phyloP scores from a whole-genome alignment of 257 asterid genomes.

The Solanum boliviense region DNA sequence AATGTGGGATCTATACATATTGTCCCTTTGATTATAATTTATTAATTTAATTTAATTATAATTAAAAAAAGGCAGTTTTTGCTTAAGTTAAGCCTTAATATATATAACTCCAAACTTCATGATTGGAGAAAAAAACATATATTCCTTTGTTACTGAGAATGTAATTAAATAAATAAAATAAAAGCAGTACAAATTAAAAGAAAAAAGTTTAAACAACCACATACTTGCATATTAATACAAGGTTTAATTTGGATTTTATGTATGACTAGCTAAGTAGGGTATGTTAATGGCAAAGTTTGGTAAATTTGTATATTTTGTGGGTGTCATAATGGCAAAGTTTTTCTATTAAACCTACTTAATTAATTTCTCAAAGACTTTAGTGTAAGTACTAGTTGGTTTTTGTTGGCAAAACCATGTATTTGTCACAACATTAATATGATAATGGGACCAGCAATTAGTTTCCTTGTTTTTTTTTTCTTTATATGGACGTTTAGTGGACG shows the following conservation, averaged over 20 bases:
- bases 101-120: not conserved
- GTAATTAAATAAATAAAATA: not conserved
- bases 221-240: not conserved
- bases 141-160: not conserved
- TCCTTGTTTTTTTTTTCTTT: not conserved
- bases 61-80: too few relatives aligned
- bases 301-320: not conserved
- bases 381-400: not conserved
- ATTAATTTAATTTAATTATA: too few relatives aligned
- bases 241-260: too few relatives aligned
- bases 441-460: not conserved
- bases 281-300: not conserved
- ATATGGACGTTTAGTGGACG: not conserved
- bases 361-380: not conserved
- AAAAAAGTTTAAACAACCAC: not conserved
- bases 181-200: not conserved
- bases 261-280: too few relatives aligned
- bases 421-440: not conserved
- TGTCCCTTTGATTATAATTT: not conserved
- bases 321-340: not conserved
- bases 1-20: not conserved
- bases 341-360: not conserved
- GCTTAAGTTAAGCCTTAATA: not conserved
- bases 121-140: not conserved
- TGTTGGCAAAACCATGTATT: not conserved